Evolutionary conservation across 768 basidiomycete species (phyloP).

Genomic region (Panaeolus cyanescens): DNA sequence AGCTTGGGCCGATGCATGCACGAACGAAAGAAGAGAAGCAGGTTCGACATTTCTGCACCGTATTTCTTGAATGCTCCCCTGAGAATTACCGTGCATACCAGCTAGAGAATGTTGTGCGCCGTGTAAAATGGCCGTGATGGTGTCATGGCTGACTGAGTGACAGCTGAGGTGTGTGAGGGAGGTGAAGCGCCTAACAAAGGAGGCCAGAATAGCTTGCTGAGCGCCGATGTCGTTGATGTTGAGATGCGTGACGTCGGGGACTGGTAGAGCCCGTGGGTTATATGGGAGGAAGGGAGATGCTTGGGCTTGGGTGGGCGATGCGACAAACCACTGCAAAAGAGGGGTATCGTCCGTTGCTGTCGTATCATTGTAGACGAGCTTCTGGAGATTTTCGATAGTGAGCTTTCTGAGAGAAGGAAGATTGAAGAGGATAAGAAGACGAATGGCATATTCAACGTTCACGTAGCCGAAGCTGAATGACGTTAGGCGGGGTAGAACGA

Average conservation of each 20-base stretch:
- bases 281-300: background rate
- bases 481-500: constrained; percentile 37
- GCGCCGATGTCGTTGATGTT: background rate
- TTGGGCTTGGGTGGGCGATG: background rate
- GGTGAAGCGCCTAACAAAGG: background rate
- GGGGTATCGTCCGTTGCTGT: background rate
- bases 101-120: background rate
- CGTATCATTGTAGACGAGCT: constrained; percentile 21
- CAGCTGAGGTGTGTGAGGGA: background rate
- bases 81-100: background rate
- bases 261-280: background rate
- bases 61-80: background rate
- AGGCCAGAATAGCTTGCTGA: background rate
- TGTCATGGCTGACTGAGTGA: background rate
- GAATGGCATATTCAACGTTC: constrained; percentile 22
- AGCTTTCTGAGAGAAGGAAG: constrained; percentile 39
- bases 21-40: background rate
- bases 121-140: background rate
- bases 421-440: constrained; percentile 24
- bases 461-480: constrained; percentile 40
- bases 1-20: background rate
- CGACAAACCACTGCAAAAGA: background rate
- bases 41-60: background rate
- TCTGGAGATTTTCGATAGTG: constrained; percentile 48
- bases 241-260: background rate